These are phyloP conservation scores for Ulmus americana DNA, from an alignment of 331 rosid genomes.

Conservation along the genomic window DNA sequence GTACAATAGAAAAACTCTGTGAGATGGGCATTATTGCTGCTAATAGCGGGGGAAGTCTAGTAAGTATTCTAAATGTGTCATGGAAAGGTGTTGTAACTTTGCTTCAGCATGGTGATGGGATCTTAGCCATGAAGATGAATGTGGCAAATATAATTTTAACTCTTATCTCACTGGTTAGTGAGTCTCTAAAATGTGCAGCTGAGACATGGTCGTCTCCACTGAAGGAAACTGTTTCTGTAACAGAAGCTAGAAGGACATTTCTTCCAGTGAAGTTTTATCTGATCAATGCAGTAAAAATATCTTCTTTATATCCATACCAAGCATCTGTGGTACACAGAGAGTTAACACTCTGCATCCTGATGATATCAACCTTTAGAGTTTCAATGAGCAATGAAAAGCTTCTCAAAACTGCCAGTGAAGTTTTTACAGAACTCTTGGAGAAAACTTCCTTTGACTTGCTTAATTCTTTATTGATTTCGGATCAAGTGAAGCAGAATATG, in stretches of 20 bases:
- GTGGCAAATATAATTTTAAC: constrained; percentile 43
- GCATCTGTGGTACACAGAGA: constrained; percentile 52
- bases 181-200: constrained; percentile 62
- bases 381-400: constrained; percentile 42
- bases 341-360: constrained; percentile 48
- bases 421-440: constrained; percentile 64
- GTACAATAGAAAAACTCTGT: constrained; percentile 53
- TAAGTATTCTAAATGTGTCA: constrained; percentile 63
- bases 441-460: constrained; percentile 57
- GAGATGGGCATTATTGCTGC: constrained; percentile 79
- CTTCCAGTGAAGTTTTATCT: constrained; percentile 78
- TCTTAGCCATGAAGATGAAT: constrained; percentile 39
- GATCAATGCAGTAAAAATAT: constrained; percentile 67
- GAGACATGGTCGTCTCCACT: constrained; percentile 59
- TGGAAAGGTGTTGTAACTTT: constrained; percentile 91
- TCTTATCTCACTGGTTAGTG: constrained; percentile 54
- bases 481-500: constrained; percentile 45
- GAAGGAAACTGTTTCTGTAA: constrained; percentile 47
- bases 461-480: constrained; percentile 52
- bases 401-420: constrained; percentile 51
- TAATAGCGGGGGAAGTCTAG: constrained; percentile 71
- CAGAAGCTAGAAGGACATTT: constrained; percentile 65
- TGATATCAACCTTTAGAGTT: constrained; percentile 52
- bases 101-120: constrained; percentile 68
- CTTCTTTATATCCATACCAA: constrained; percentile 62